A percentile compares a stretch with the other conserved stretches of the same genome.
These are phyloP conservation scores for Lizonia empirigonia DNA, from an alignment of 2,329 filamentous ascomycete species.

Conservation along the genomic window DNA sequence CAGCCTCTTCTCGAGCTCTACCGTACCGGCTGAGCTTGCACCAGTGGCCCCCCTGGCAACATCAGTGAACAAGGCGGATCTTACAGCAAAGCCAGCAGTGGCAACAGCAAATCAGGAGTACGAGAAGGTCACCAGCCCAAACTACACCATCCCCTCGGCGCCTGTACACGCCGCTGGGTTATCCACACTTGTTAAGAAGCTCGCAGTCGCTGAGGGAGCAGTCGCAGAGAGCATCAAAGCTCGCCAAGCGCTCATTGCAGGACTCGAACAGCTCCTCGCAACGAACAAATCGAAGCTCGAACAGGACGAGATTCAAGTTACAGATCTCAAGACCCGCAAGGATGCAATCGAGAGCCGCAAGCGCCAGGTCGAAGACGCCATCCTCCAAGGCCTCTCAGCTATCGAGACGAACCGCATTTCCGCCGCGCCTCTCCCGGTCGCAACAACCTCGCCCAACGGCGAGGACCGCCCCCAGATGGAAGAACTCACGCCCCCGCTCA, in stretches of 20 bases:
- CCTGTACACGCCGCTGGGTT: slow-evolving; percentile 91
- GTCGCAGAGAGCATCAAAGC: slow-evolving; percentile 90
- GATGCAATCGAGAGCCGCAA: slow-evolving; percentile 79
- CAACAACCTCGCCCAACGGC: slow-evolving; percentile 22
- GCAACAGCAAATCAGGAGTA: slow-evolving; percentile 80
- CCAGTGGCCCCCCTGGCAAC: slow-evolving; percentile 77
- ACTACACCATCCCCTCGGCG: slow-evolving; percentile 71
- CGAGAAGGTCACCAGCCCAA: slow-evolving; percentile 77
- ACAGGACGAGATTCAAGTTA: slow-evolving; percentile 70
- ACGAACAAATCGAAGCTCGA: slow-evolving; percentile 72
- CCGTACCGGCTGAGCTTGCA: slow-evolving; percentile 75
- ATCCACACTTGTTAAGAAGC: slow-evolving; percentile 83
- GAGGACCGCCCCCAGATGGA: slow-evolving; percentile 81
- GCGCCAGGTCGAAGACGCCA: slow-evolving; percentile 85
- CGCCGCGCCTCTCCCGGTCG: slow-evolving; percentile 44
- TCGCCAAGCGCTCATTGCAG: slow-evolving; percentile 75
- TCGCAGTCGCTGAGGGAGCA: slow-evolving; percentile 86
- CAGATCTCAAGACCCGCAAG: slow-evolving; percentile 69
- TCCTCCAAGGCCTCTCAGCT: slow-evolving; percentile 80
- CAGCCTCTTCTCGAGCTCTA: slow-evolving; percentile 70
- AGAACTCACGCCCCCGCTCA: slow-evolving; percentile 79
- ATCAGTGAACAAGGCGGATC: slow-evolving; percentile 72
- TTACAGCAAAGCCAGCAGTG: slow-evolving; percentile 69
- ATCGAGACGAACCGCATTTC: slow-evolving; percentile 58
- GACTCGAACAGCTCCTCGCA: slow-evolving; percentile 80